Evolutionary conservation across 371 early-diverging fungal species (phyloP).

Genomic region (Nematocida ironsii): DNA sequence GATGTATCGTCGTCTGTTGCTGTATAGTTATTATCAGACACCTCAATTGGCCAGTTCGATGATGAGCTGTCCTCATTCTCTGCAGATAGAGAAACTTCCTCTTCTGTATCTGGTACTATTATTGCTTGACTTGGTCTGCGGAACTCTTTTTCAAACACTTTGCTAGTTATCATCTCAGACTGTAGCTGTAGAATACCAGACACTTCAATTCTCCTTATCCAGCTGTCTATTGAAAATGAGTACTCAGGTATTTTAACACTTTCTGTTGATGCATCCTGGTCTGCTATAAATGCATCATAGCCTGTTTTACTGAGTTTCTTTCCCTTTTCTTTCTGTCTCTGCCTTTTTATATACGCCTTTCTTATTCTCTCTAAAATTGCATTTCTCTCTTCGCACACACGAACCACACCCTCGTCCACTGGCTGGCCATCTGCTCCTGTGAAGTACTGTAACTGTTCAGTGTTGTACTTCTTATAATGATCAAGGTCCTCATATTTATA

Average conservation of each 20-base stretch:
- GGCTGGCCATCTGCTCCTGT: not conserved
- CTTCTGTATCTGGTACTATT: constrained; percentile 32
- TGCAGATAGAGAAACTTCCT: constrained; percentile 7
- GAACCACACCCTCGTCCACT: not conserved
- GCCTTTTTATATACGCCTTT: not conserved
- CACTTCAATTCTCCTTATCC: constrained; percentile 37
- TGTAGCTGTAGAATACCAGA: constrained; percentile 46
- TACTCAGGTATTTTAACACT: not conserved
- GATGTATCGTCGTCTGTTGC: not conserved
- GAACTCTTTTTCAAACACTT: constrained; percentile 50
- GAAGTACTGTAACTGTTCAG: not conserved
- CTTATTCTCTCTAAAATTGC: not conserved
- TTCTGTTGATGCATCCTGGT: not conserved
- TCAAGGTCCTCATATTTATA: constrained; percentile 36
- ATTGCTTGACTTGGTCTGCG: constrained; percentile 10
- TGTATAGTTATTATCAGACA: not conserved
- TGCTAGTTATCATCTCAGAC: constrained; percentile 43
- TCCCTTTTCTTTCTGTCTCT: not conserved
- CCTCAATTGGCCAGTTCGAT: constrained; percentile 4
- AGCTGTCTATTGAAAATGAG: not conserved
- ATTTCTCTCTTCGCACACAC: constrained; percentile 26
- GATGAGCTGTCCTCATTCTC: constrained; percentile 11
- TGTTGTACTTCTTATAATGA: constrained; percentile 14
- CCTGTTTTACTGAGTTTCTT: not conserved
- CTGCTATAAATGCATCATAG: not conserved